Evolutionary conservation across 2,329 filamentous ascomycete genomes (phyloP), one percentile per base, ranked within the genome.

Genomic region (Westerdykella ornata): DNA sequence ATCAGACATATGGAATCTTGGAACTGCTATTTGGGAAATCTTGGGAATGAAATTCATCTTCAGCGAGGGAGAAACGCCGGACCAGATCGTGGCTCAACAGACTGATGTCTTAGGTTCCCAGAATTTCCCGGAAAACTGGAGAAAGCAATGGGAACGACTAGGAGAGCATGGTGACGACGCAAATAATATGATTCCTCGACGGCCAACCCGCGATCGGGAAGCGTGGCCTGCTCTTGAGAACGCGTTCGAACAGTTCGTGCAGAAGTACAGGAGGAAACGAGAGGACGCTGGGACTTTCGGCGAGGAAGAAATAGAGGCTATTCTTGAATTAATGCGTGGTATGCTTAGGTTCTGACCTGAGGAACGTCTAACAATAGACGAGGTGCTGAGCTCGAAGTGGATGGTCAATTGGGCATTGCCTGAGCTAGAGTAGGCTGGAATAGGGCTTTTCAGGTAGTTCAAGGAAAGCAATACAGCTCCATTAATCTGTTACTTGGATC

Each of bases 11-110:
- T 48, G 42, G 45, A 45, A 42, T 35, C 45, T 48, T 33, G 42
- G 37, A 30, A 45, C 40, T 36, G 42, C 45, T n/a, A 43, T 48
- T n/a, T 48, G 45, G 45, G 42, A 48, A 37, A 48, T 48, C 2
- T 16, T 45, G 22, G 45, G 45, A 6, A 48, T 45, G 42, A 45
- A 45, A 18, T 43, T 36, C 22, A 35, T 43, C 37, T 48, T 48
- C 32, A 41, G 45, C 20, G 42, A 45, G 19, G 20, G 30, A 15
- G 42, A 48, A 39, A 34, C 42, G 13, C 28, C n/a, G 32, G 43
- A 48, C 15, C 39, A 45, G 37, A 41, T 48, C 15, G 42, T 43
- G 34, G 39, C 45, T 9, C 35, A 48, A 35, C 37, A 43, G 36
- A 45, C 45, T 22, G 45, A 48, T 41, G 45, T 45, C 30, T 28